These are phyloP conservation scores for Dipodascus geniculatus DNA, from an alignment of 805 yeast species.

Conservation along the genomic window DNA sequence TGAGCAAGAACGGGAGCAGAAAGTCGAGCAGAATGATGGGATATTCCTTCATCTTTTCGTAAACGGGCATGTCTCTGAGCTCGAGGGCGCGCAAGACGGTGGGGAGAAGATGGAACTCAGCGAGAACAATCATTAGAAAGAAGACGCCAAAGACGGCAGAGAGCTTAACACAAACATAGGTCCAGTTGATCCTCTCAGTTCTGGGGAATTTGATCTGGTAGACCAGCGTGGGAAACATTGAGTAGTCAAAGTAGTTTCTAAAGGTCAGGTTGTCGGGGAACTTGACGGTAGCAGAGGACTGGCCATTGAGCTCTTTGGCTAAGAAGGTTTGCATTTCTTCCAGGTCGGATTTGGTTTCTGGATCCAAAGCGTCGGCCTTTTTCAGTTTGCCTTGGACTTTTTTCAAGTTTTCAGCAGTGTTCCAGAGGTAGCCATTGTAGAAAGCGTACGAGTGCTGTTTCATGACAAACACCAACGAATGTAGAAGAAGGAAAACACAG, in stretches of 20 bases:
- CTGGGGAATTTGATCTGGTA: constrained; percentile 70
- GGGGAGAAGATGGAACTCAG: constrained; percentile 70
- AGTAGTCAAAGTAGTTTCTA: constrained; percentile 56
- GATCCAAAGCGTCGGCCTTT: constrained; percentile 19
- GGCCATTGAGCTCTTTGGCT: constrained; percentile 54
- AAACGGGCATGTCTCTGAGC: constrained; percentile 39
- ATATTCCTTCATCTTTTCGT: constrained; percentile 34
- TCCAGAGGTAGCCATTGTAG: constrained; percentile 74
- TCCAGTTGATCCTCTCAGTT: constrained; percentile 55
- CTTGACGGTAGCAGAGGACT: constrained; percentile 28
- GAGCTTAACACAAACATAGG: constrained; percentile 54
- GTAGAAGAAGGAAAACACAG: constrained; percentile 71
- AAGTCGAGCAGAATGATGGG: constrained; percentile 57
- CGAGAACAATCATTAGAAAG: constrained; percentile 64
- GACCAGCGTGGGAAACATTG: constrained; percentile 80
- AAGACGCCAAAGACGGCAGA: constrained; percentile 83
- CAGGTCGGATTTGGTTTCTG: constrained; percentile 26
- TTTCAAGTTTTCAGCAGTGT: constrained; percentile 12
- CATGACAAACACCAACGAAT: constrained; percentile 81
- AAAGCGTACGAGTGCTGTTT: constrained; percentile 90
- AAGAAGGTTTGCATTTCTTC: constrained; percentile 52
- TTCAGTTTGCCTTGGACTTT: constrained; percentile 4
- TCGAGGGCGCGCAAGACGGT: constrained; percentile 46
- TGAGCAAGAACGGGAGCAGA: constrained; percentile 66
- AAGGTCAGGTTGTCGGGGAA: constrained; percentile 70